These are phyloP conservation scores for Malus asiatica DNA, from an alignment of 306 rosid species.

Conservation along the genomic window DNA sequence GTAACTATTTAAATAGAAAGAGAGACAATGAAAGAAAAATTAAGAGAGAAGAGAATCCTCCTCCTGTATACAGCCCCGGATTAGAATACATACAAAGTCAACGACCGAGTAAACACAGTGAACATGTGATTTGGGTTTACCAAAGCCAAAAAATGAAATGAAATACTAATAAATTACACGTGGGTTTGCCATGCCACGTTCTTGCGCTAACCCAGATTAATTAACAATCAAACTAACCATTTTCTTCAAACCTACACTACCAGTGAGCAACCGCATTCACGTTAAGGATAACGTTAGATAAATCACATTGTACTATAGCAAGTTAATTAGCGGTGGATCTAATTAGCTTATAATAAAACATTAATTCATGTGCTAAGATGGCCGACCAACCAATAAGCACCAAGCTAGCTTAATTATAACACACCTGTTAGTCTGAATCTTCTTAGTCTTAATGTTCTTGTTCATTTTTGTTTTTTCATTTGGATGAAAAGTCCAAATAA, in stretches of 20 bases:
- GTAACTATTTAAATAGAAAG: too few species aligned
- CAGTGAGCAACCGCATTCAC: not conserved
- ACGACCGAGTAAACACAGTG: not conserved
- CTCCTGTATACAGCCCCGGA: too few species aligned
- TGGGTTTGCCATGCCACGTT: not conserved
- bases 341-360: too few species aligned
- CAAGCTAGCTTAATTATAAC: too few species aligned
- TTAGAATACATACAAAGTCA: not conserved
- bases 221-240: not conserved
- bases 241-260: slow-evolving; percentile 1
- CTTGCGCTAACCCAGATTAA: not conserved
- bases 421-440: too few species aligned
- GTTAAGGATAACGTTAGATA: too few species aligned
- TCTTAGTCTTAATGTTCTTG: not conserved
- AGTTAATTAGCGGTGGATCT: too few species aligned
- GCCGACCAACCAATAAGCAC: slow-evolving; percentile 1
- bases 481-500: not conserved
- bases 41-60: too few species aligned
- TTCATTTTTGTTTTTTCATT: not conserved
- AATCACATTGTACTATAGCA: too few species aligned
- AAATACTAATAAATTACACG: not conserved
- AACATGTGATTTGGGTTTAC: not conserved
- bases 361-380: not conserved
- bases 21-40: too few species aligned
- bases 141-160: not conserved